phyloP scores from a whole-genome alignment of 2,329 filamentous ascomycete species.

The Cryphonectria radicalis region DNA sequence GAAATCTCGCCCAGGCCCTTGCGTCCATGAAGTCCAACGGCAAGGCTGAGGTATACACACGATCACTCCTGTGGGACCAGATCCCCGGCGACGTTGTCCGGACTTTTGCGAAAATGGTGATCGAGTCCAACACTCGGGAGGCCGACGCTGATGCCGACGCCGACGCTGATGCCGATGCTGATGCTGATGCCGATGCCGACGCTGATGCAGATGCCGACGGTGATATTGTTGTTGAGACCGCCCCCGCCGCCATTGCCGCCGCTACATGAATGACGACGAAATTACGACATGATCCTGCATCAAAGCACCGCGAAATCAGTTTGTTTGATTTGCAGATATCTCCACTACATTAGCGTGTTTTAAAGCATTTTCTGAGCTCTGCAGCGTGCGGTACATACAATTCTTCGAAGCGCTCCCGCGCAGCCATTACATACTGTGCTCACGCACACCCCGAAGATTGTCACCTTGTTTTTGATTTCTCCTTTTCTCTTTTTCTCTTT shows the following conservation, averaged over 20 bases:
- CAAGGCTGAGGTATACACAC: conserved; percentile 89
- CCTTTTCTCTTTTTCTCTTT: not conserved
- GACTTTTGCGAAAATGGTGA: conserved; percentile 90
- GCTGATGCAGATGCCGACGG: not conserved
- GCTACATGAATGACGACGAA: conserved; percentile 43
- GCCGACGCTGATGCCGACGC: conserved; percentile 38
- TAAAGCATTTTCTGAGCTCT: conserved; percentile 17
- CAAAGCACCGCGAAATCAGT: conserved; percentile 27
- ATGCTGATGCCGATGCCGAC: not conserved
- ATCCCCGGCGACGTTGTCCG: conserved; percentile 90
- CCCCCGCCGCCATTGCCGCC: conserved; percentile 29
- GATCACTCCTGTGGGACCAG: conserved; percentile 91
- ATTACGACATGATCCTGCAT: conserved; percentile 29
- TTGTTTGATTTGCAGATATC: conserved; percentile 30
- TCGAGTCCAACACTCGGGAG: conserved; percentile 65
- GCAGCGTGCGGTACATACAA: conserved; percentile 24
- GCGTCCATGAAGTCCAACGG: conserved; percentile 74
- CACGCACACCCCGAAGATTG: conserved; percentile 30
- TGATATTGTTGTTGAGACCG: not conserved
- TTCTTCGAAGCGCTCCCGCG: conserved; percentile 32
- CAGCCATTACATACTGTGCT: conserved; percentile 29
- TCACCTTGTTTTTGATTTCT: conserved; percentile 37
- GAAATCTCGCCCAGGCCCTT: conserved; percentile 80
- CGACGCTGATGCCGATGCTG: too few species aligned
- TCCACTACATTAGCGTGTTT: conserved; percentile 33